Evolutionary conservation across 768 basidiomycete species (phyloP), one percentile per base, ranked within the genome.

Genomic region (Termitomyces heimii): DNA sequence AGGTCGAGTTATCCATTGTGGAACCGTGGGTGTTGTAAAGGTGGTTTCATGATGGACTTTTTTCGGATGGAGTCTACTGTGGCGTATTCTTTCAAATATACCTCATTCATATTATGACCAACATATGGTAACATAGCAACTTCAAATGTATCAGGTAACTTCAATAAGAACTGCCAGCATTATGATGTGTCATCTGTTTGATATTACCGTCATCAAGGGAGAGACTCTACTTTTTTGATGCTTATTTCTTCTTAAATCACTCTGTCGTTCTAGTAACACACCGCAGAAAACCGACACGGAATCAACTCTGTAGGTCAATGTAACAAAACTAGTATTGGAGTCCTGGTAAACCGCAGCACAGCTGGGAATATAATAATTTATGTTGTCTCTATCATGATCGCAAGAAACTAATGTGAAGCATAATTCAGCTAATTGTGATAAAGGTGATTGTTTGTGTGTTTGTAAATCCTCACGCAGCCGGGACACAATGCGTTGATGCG

Each of bases 401-500:
- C n/a, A 31, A 8, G 9, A 29, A 29, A 9, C 4, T 26, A 16
- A 13, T 4, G n/a, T 4, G 28, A 4, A 47, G 28, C 18, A 18
- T n/a, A n/a, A n/a, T n/a, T n/a, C n/a, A 26, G 32, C 16, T 32
- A 37, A 37, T 5, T 9, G 4, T 26, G 31, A 12, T 50, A 37
- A 4, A 22, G 37, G 22, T 34, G 24, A 10, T 35, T 26, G 7
- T 35, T 35, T 1, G 20, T 8, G 22, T 24, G 28, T 24, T 16
- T 13, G 14, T 22, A 34, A 8, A 9, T 2, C 13, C 14, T 26
- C 5, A 14, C 18, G 61, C 78, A 80, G 32, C 62, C 60, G 22
- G 78, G 76, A 57, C 79, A 80, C 55, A 66, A 58, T 37, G 67
- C 68, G 53, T 75, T 66, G 55, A 79, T 72, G 43, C 73, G 71